phyloP scores from a whole-genome alignment of 768 basidiomycete genomes.

The Lactifluus piperatus region DNA sequence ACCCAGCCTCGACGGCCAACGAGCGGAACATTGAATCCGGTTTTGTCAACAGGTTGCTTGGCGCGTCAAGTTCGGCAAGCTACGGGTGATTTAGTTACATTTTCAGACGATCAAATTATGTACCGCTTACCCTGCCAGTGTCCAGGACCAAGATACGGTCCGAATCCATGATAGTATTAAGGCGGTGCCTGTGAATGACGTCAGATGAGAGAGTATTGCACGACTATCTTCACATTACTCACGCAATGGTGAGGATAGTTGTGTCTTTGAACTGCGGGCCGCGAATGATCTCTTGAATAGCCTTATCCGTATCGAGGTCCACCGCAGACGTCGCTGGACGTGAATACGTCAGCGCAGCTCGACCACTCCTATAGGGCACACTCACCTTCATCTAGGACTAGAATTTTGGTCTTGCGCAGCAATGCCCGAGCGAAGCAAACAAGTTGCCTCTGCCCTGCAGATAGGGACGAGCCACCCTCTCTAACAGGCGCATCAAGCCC shows the following conservation, averaged over 20 bases:
- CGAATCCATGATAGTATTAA: conserved; percentile 80
- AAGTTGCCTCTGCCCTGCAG: conserved; percentile 79
- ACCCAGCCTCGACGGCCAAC: conserved; percentile 57
- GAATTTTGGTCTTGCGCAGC: conserved; percentile 74
- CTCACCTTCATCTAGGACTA: conserved; percentile 88
- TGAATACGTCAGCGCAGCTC: conserved; percentile 3
- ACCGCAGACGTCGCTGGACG: conserved; percentile 74
- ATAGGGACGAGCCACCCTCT: conserved; percentile 77
- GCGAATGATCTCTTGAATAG: conserved; percentile 81
- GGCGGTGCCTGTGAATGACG: conserved; percentile 44
- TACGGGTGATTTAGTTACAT: conserved; percentile 21
- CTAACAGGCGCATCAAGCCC: conserved; percentile 64
- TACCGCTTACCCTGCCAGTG: conserved; percentile 48
- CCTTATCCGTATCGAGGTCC: conserved; percentile 82
- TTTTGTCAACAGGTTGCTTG: conserved; percentile 52
- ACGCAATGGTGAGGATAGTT: conserved; percentile 86
- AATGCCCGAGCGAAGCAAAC: conserved; percentile 85
- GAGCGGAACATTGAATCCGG: conserved; percentile 49
- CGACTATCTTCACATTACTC: conserved; percentile 26
- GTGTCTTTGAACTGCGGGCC: conserved; percentile 69
- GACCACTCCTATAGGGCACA: background rate
- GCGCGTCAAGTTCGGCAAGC: conserved; percentile 77
- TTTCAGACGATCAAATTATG: background rate
- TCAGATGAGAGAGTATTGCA: background rate
- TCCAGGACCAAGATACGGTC: conserved; percentile 78